Conservation (phyloP, 2,329 filamentous ascomycete species). For the Alternaria solani region DNA sequence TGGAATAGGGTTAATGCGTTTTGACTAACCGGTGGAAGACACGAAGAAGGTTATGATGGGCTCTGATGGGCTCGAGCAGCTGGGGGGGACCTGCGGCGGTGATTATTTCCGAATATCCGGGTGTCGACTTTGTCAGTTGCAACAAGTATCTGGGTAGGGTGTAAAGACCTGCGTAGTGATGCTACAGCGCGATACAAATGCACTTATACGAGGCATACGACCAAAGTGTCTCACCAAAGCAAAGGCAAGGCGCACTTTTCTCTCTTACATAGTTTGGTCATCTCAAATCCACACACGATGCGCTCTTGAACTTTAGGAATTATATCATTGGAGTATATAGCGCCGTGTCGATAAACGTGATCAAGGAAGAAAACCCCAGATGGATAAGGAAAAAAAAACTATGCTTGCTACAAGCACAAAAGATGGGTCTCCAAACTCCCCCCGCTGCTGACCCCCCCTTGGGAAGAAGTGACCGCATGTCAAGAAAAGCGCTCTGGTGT, state of each 20-base stretch:
- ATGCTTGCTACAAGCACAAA: neutral
- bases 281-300: neutral
- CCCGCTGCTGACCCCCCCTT: neutral
- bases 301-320: neutral
- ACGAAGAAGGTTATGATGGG: slow-evolving; percentile 2
- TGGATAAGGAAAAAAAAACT: neutral
- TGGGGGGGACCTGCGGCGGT: neutral
- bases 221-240: neutral
- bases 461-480: neutral
- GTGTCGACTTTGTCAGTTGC: neutral
- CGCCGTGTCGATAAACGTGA: neutral
- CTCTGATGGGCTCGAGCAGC: neutral
- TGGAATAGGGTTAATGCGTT: neutral
- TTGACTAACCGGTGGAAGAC: neutral
- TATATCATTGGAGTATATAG: slow-evolving; percentile 8
- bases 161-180: neutral
- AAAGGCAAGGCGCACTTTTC: neutral
- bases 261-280: neutral
- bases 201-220: neutral
- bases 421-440: slow-evolving; percentile 3
- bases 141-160: neutral
- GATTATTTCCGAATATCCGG: neutral
- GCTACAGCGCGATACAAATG: neutral
- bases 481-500: neutral
- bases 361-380: neutral